phyloP scores from a whole-genome alignment of 768 basidiomycete species.

The Calocybe indica region DNA sequence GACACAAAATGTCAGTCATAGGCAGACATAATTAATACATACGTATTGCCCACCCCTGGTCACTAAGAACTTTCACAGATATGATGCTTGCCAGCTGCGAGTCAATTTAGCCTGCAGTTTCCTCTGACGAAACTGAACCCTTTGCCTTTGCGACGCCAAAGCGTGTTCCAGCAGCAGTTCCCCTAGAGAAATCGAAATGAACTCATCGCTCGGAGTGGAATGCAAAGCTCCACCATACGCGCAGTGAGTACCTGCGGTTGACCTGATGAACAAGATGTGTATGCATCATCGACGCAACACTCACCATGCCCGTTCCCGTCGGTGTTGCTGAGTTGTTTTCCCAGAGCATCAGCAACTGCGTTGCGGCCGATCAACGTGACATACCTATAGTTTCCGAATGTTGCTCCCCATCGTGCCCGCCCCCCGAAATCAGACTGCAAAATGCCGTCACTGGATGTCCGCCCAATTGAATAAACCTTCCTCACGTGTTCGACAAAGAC shows the following conservation, averaged over 20 bases:
- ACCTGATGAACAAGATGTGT: too few relatives aligned
- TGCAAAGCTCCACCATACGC: slow-evolving; percentile 5
- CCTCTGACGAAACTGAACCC: background rate
- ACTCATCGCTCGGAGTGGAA: too few relatives aligned
- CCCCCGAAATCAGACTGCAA: slow-evolving; percentile 12
- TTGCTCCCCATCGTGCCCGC: slow-evolving; percentile 16
- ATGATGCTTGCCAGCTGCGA: slow-evolving; percentile 13
- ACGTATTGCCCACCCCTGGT: slow-evolving; percentile 13
- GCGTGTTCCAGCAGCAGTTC: slow-evolving; percentile 9
- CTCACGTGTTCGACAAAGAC: slow-evolving; percentile 5
- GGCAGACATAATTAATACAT: background rate
- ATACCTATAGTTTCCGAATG: slow-evolving; percentile 13
- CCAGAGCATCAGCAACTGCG: background rate
- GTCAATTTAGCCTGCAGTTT: background rate
- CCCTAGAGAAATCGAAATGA: background rate
- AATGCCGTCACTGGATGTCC: background rate
- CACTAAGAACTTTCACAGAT: slow-evolving; percentile 18
- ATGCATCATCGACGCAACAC: background rate
- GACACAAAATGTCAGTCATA: background rate
- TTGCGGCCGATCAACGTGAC: background rate
- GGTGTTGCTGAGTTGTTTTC: slow-evolving; percentile 1
- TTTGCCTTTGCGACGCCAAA: slow-evolving; percentile 11
- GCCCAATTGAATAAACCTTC: background rate
- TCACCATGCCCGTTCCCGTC: slow-evolving; percentile 13
- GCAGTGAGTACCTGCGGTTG: slow-evolving; percentile 5